Base-by-base conservation (phyloP, 2,329 filamentous ascomycete genomes). In the Dothistroma septosporum region DNA sequence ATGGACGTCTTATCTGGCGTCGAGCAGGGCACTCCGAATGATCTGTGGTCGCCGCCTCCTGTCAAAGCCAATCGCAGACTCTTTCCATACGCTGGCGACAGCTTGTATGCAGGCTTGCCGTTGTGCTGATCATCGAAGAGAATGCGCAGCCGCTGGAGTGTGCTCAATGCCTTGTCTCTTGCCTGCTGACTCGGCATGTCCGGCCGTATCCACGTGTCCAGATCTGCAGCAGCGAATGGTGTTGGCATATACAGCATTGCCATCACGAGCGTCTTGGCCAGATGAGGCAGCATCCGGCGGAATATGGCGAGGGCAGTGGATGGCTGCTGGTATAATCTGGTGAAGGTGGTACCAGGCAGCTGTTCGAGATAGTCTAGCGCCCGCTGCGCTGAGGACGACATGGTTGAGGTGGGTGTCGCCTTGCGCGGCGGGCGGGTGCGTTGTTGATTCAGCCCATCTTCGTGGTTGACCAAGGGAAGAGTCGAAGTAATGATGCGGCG, bases 231-330 rank as follows among this genome's bases (percentile, higher is more conserved):
- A 1, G 86, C 84, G 65, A 97, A 85, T 0, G 94, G 90, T 11
- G 84, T 82, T 46, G 91, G 90, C 79, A 95, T 89, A 78, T 96
- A 99, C 4, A 99, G 86, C 71, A 99, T 86, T 44, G 90, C 90
- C 88, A 97, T 96, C 63, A 99, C 93, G 71, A 99, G 89, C 16
- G 87, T 91, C 82, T 99, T 97, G 69, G 94, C 91, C 63, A 97
- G 79, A 72, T 95, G 90, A 60, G 94, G 91, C 61, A 99, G 84
- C 92, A 99, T 97, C 78, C 94, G 92, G 68, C 94, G 87, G 76
- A 97, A 97, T 71, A 99, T 92, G 67, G 94, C 94, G 67, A 99
- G 86, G 41, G 92, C 90, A 1, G 94, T 96, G 47, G 93, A 96
- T 32, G 94, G 94, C 80, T 97, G 92, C 78, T 92, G 89, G 82